These are phyloP conservation scores for Musa beccarii DNA, from an alignment of 176 grass and related monocot genomes.

Conservation along the genomic window DNA sequence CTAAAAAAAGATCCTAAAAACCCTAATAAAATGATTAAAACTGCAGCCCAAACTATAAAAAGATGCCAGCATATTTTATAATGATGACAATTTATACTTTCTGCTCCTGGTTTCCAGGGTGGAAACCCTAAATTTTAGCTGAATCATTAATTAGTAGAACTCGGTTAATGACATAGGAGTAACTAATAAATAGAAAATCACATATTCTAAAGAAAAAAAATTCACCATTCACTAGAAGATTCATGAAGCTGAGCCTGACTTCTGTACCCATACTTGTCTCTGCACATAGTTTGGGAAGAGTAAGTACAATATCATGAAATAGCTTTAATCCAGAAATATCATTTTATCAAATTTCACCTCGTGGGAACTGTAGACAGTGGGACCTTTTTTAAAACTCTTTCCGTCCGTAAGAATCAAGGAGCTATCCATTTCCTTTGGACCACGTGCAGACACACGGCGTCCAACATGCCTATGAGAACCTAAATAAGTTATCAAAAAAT, in stretches of 20 bases:
- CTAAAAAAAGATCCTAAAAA: no score
- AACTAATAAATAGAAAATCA: background rate
- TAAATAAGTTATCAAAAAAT: background rate
- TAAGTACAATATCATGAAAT: background rate
- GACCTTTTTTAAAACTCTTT: conserved; percentile 14
- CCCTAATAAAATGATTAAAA: no score
- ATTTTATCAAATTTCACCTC: conserved; percentile 12
- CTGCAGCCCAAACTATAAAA: no score
- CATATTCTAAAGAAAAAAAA: background rate
- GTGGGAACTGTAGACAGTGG: background rate
- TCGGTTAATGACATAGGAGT: background rate
- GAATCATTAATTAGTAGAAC: background rate
- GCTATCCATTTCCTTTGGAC: conserved; percentile 7
- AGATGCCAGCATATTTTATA: no score
- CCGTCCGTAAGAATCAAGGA: conserved; percentile 2
- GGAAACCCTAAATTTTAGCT: no score
- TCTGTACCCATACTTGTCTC: conserved; percentile 28
- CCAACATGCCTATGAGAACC: conserved; percentile 8
- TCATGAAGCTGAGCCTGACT: conserved; percentile 23
- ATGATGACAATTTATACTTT: no score
- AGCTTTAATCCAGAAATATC: background rate
- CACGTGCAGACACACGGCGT: background rate
- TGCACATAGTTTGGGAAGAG: background rate
- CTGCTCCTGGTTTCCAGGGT: no score
- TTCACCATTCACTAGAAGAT: conserved; percentile 1